Base-by-base conservation (phyloP, 108 stramenopile species). In the Conticribra guillardii region DNA sequence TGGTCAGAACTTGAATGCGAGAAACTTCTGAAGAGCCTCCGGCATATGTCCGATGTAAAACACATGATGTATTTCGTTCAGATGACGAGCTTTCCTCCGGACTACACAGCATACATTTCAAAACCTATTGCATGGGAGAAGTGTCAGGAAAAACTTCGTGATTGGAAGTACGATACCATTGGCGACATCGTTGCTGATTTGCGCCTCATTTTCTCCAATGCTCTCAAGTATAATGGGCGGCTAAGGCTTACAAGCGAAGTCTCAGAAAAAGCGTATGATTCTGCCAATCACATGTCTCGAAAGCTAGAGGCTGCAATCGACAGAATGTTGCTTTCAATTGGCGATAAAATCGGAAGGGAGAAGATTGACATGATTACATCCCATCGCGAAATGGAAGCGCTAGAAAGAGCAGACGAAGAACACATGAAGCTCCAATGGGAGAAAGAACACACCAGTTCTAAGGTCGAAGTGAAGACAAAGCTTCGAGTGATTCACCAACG, bases 101-200 rank as follows among this genome's bases (percentile, higher is more conserved):
- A 94, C 64, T 94, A 94, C 67, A 71, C 83, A 17, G 89, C 90
- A 3, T 91, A 76, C 60, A 90, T 94, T 65, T 83, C 86, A 18
- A 89, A 86, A 52, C 93, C 93, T 4, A 94, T 94, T 82, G 87
- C 85, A 49, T 94, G 90, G 90, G 89, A 88, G 26, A 59, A 61
- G 18, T 85, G 85, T 26, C 62, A 89, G n/a, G 69, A 87, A 19
- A 87, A 72, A 26, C 80, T 94, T 3, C 78, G 79, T 58, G 85
- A 90, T 37, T 73, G 90, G 18, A 76, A 84, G 22, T 94, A 94
- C 49, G 73, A 85, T 50, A 89, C 67, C 30, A 84, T 91, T 45
- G 81, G 84, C 24, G 84, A 87, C 45, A 54, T 89, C 24, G 85
- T 91, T 60, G 79, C 72, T 4, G 93, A 94, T 76, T 61, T 94